These are phyloP conservation scores for Scolecobasidium constrictum DNA, from an alignment of 2,329 filamentous ascomycete species.

Conservation along the genomic window DNA sequence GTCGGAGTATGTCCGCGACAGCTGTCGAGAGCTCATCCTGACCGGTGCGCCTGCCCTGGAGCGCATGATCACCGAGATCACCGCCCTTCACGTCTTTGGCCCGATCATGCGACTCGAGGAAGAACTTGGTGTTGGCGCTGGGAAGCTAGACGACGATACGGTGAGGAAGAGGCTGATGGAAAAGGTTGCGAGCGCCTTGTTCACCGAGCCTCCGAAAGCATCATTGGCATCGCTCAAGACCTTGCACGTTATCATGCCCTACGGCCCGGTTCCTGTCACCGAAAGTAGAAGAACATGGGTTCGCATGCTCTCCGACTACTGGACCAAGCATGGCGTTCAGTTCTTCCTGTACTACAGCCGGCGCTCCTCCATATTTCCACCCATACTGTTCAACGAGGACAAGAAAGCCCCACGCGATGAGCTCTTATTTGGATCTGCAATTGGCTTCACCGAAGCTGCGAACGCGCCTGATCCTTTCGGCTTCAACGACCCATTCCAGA, in stretches of 20 bases:
- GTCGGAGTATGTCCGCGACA: neutral
- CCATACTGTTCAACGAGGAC: neutral
- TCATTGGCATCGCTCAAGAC: neutral
- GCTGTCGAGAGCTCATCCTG: neutral
- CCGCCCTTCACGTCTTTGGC: neutral
- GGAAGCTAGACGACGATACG: neutral
- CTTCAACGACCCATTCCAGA: neutral
- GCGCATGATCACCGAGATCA: neutral
- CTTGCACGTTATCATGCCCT: neutral
- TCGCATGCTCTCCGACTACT: neutral
- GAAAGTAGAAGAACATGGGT: neutral
- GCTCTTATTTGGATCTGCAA: neutral
- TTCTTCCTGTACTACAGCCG: neutral
- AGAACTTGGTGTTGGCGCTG: neutral
- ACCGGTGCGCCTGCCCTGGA: neutral
- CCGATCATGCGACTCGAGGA: neutral
- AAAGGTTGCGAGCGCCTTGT: neutral
- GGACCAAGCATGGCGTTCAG: neutral
- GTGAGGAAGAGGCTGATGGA: neutral
- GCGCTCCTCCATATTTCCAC: neutral
- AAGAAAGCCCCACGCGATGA: neutral
- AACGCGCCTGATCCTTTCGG: neutral
- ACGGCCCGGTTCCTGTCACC: neutral
- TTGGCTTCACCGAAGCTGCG: neutral
- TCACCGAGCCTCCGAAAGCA: neutral